Percentiles rank a stretch among this genome's conserved stretches.
phyloP scores from a whole-genome alignment of 2,329 filamentous ascomycete species.

The Paecilomyces formosus region DNA sequence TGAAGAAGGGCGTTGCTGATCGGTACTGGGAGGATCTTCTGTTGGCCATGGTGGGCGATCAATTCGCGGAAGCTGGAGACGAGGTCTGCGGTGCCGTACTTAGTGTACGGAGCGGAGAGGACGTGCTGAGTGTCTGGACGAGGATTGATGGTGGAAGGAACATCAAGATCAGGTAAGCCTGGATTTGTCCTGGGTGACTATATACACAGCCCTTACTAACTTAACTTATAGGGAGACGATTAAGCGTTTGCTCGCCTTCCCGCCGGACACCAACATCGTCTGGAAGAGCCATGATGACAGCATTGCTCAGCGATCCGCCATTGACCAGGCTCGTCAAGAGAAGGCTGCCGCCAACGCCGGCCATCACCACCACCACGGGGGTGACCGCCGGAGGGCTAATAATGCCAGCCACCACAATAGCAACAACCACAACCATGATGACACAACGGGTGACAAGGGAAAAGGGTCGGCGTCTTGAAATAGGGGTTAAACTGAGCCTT shows the following conservation, averaged over 20 bases:
- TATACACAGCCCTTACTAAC: slow-evolving; percentile 11
- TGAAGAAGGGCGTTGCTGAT: slow-evolving; percentile 96
- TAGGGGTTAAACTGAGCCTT: slow-evolving; percentile 13
- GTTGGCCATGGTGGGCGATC: slow-evolving; percentile 83
- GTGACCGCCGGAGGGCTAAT: slow-evolving; percentile 35
- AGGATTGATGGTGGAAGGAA: slow-evolving; percentile 87
- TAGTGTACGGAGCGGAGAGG: slow-evolving; percentile 89
- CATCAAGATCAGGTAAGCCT: slow-evolving; percentile 81
- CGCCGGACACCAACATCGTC: slow-evolving; percentile 79
- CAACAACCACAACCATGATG: slow-evolving; percentile 24
- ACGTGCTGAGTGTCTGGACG: slow-evolving; percentile 97
- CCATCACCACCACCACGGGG: slow-evolving; percentile 24
- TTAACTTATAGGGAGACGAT: slow-evolving; percentile 67
- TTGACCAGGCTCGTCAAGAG: slow-evolving; percentile 86
- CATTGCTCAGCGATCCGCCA: slow-evolving; percentile 82
- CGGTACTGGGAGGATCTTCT: slow-evolving; percentile 95
- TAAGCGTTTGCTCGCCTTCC: slow-evolving; percentile 81
- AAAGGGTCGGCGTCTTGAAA: slow-evolving; percentile 29
- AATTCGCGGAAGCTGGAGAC: slow-evolving; percentile 85
- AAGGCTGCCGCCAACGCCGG: slow-evolving; percentile 47
- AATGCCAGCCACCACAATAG: background rate
- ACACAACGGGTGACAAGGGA: slow-evolving; percentile 34
- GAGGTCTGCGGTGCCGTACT: slow-evolving; percentile 93
- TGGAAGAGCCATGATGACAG: slow-evolving; percentile 97
- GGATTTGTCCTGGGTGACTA: background rate